These are phyloP conservation scores for Penicillium sp. DNA, from an alignment of 2,329 filamentous ascomycete genomes.

Conservation along the genomic window DNA sequence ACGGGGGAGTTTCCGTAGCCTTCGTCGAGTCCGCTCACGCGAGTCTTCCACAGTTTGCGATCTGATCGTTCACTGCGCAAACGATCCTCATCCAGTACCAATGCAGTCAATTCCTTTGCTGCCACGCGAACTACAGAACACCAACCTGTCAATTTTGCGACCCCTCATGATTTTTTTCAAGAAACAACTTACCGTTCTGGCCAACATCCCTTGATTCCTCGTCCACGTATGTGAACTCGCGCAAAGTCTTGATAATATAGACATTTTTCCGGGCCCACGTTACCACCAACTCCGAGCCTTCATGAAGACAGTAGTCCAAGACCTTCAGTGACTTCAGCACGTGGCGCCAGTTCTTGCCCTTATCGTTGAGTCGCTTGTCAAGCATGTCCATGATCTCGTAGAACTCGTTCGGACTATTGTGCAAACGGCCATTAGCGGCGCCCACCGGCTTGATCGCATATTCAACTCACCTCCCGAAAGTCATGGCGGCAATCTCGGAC, in stretches of 20 bases:
- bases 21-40: slow-evolving; percentile 90
- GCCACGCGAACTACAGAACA: slow-evolving; percentile 75
- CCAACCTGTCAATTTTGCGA: background rate
- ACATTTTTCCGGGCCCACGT: slow-evolving; percentile 98
- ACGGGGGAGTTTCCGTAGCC: slow-evolving; percentile 48
- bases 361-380: slow-evolving; percentile 97
- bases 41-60: slow-evolving; percentile 93
- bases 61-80: slow-evolving; percentile 86
- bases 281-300: slow-evolving; percentile 93
- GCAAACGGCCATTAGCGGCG: slow-evolving; percentile 11
- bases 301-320: slow-evolving; percentile 94
- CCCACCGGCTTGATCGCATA: background rate
- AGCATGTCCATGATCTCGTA: slow-evolving; percentile 99
- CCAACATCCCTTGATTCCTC: slow-evolving; percentile 95
- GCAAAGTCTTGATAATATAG: slow-evolving; percentile 97
- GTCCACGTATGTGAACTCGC: slow-evolving; percentile 95
- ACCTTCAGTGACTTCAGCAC: slow-evolving; percentile 97
- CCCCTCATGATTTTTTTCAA: no score
- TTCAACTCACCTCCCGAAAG: slow-evolving; percentile 83
- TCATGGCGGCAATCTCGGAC: slow-evolving; percentile 97
- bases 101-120: slow-evolving; percentile 88
- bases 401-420: slow-evolving; percentile 82
- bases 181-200: slow-evolving; percentile 73
- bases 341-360: slow-evolving; percentile 99
- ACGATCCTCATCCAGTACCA: slow-evolving; percentile 91